Conservation (phyloP, 768 basidiomycete genomes). For the Boletus patriciae region DNA sequence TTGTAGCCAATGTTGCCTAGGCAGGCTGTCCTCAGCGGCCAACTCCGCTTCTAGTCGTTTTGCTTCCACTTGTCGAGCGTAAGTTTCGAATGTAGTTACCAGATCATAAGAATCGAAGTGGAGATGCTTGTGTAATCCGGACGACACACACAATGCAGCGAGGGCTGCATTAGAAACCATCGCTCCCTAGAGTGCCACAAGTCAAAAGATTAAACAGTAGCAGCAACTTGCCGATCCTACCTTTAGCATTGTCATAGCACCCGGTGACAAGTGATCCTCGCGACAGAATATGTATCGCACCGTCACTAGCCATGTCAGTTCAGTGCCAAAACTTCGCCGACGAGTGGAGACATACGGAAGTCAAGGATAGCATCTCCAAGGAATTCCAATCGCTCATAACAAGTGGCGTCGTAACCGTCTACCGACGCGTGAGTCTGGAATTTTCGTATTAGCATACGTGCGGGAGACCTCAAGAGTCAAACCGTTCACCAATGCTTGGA, state of each 20-base stretch:
- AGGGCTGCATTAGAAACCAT: constrained; percentile 85
- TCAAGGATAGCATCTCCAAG: constrained; percentile 86
- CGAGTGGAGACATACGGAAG: constrained; percentile 53
- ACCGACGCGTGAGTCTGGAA: constrained; percentile 67
- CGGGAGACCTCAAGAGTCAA: not conserved
- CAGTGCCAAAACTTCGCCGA: not conserved
- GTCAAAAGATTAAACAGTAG: not conserved
- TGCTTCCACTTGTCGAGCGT: constrained; percentile 47
- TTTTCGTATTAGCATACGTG: constrained; percentile 9
- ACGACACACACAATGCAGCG: constrained; percentile 71
- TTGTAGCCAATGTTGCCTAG: constrained; percentile 78
- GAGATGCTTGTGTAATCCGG: constrained; percentile 63
- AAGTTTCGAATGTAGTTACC: constrained; percentile 50
- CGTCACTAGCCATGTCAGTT: constrained; percentile 51
- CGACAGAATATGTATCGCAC: constrained; percentile 67
- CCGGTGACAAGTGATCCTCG: constrained; percentile 65
- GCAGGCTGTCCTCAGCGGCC: constrained; percentile 46
- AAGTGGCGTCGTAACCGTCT: constrained; percentile 52
- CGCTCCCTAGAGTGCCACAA: constrained; percentile 52
- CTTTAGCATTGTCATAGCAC: constrained; percentile 78
- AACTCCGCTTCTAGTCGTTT: constrained; percentile 53
- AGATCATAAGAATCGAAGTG: constrained; percentile 57
- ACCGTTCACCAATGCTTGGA: constrained; percentile 66
- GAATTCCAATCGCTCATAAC: constrained; percentile 80
- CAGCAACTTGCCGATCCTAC: constrained; percentile 35